These are phyloP conservation scores for Pestalotiopsis sp. DNA, from an alignment of 2,329 filamentous ascomycete genomes.

Conservation along the genomic window DNA sequence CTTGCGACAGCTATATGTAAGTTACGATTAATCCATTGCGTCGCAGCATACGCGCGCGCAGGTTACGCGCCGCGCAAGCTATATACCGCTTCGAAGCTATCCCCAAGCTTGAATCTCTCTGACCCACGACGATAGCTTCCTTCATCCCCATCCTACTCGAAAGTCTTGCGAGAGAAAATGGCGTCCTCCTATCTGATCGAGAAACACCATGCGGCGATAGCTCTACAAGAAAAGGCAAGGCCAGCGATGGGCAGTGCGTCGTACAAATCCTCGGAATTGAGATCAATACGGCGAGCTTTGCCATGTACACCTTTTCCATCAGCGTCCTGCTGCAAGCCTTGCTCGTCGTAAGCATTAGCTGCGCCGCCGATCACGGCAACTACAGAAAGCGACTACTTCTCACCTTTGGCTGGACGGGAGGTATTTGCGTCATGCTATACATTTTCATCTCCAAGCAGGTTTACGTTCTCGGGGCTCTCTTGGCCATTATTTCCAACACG, in stretches of 20 bases:
- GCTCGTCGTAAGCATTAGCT: conserved; percentile 93
- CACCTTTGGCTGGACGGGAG: conserved; percentile 80
- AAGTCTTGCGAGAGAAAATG: conserved; percentile 88
- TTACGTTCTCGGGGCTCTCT: conserved; percentile 78
- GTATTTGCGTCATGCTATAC: conserved; percentile 84
- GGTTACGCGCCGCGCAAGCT: not conserved
- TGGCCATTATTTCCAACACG: conserved; percentile 90
- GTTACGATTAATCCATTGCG: not conserved
- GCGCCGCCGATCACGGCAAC: conserved; percentile 89
- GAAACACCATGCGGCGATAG: conserved; percentile 60
- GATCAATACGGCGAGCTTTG: conserved; percentile 95
- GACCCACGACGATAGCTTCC: conserved; percentile 59
- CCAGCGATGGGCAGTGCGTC: conserved; percentile 70
- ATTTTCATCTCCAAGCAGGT: conserved; percentile 73
- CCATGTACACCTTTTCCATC: conserved; percentile 97
- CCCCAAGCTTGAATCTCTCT: not conserved
- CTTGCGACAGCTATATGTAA: conserved; percentile 16
- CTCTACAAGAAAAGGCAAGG: conserved; percentile 45
- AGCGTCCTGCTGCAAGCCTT: conserved; percentile 88
- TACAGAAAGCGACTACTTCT: conserved; percentile 89
- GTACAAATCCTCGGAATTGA: conserved; percentile 80
- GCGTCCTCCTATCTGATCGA: conserved; percentile 79
- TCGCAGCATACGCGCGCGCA: not conserved
- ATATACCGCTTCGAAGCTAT: not conserved
- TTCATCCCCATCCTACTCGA: conserved; percentile 97